Evolutionary conservation across 257 asterid genomes (phyloP).

Genomic region (Capsicum chinense): DNA sequence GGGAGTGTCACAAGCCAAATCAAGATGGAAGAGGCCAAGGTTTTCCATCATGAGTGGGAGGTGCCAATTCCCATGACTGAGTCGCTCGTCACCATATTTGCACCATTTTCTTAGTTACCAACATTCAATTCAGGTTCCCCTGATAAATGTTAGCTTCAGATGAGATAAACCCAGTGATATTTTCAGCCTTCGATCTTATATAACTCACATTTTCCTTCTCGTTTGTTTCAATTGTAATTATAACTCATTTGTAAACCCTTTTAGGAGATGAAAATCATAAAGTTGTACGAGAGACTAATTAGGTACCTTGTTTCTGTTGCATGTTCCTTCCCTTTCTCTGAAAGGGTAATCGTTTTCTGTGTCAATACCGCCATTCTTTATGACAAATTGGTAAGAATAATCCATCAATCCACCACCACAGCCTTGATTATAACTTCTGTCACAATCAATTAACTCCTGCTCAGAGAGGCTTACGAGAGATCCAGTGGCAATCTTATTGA

Average conservation of each 20-base stretch:
- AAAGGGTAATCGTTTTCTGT: constrained; percentile 84
- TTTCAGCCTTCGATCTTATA: neutral
- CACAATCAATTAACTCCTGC: constrained; percentile 93
- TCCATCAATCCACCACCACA: constrained; percentile 98
- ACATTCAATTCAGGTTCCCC: constrained; percentile 1
- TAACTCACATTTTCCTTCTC: neutral
- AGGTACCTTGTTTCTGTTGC: constrained; percentile 69
- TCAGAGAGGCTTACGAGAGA: constrained; percentile 89
- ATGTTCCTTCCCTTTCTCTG: constrained; percentile 58
- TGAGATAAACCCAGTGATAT: neutral
- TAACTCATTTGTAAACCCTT: constrained; percentile 1
- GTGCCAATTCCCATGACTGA: neutral
- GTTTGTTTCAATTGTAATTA: neutral
- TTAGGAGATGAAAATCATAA: neutral
- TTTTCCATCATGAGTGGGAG: constrained; percentile 2
- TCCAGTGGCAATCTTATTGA: constrained; percentile 78
- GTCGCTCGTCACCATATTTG: neutral
- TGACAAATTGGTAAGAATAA: constrained; percentile 67
- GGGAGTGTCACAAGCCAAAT: neutral
- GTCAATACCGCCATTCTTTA: constrained; percentile 80
- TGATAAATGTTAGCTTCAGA: neutral
- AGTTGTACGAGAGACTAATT: neutral
- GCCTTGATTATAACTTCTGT: constrained; percentile 73
- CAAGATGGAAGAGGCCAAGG: neutral
- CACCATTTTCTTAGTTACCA: neutral